phyloP scores from a whole-genome alignment of 345 rosid genomes.

The Populus ilicifolia region DNA sequence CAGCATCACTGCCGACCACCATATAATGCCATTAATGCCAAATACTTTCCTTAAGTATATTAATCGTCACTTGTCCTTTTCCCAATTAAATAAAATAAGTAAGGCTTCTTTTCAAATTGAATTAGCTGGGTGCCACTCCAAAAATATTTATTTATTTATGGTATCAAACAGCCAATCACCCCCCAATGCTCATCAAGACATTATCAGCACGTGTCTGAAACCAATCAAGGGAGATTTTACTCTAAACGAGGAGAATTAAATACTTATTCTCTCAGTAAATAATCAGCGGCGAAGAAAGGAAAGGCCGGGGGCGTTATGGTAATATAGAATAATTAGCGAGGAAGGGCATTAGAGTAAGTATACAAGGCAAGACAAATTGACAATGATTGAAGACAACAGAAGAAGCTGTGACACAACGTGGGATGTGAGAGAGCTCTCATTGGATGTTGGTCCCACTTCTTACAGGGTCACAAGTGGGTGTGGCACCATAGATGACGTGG shows the following conservation, averaged over 20 bases:
- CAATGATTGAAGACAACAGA: constrained; percentile 46
- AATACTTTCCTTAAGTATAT: too few species aligned
- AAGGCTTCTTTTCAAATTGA: not conserved
- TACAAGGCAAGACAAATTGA: not conserved
- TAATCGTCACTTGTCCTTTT: too few species aligned
- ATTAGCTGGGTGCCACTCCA: not conserved
- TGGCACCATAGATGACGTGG: constrained; percentile 47
- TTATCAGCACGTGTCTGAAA: not conserved
- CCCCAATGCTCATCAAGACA: too few species aligned
- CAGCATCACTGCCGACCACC: too few species aligned
- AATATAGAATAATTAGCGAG: not conserved
- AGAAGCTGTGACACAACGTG: constrained; percentile 51
- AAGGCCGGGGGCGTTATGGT: constrained; percentile 27
- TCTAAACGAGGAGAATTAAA: not conserved
- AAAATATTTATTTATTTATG: too few species aligned
- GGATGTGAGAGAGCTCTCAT: constrained; percentile 24
- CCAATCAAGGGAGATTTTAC: not conserved
- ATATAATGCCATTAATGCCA: too few species aligned
- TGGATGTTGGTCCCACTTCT: constrained; percentile 2
- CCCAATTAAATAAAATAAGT: too few species aligned
- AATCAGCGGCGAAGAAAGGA: too few species aligned
- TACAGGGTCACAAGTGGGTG: constrained; percentile 26
- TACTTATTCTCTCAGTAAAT: not conserved
- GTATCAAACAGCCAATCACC: not conserved
- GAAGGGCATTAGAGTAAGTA: constrained; percentile 35